Conservation (phyloP, 2,329 filamentous ascomycete species). For the Sporothrix brasiliensis region DNA sequence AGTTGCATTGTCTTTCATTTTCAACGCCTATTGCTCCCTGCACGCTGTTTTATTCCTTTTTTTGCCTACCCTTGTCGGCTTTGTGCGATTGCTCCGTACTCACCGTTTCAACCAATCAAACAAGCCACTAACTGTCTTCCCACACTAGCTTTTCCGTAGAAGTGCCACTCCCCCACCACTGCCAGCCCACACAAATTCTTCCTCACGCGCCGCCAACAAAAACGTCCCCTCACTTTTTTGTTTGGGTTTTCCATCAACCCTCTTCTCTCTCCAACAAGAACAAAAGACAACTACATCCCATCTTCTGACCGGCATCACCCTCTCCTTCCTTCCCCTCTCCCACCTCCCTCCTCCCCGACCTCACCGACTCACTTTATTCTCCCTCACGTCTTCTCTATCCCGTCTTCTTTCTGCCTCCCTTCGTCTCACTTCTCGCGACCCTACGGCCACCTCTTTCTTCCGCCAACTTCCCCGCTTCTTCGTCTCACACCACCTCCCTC, state of each 20-base stretch:
- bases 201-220: conserved; percentile 32
- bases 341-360: conserved; percentile 10
- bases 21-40: conserved; percentile 5
- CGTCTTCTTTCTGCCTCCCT: conserved; percentile 32
- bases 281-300: conserved; percentile 13
- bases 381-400: conserved; percentile 39
- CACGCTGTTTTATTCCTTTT: conserved; percentile 20
- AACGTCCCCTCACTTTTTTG: conserved; percentile 33
- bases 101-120: conserved; percentile 32
- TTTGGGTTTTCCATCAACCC: conserved; percentile 29
- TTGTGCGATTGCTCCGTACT: conserved; percentile 30
- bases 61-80: conserved; percentile 21
- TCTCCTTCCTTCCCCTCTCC: conserved; percentile 12
- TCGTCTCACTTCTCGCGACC: conserved; percentile 12
- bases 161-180: conserved; percentile 28
- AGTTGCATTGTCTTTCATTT: background rate
- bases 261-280: conserved; percentile 20
- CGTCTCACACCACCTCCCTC: conserved; percentile 22
- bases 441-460: background rate
- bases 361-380: conserved; percentile 33
- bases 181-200: conserved; percentile 33
- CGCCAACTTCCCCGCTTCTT: conserved; percentile 21
- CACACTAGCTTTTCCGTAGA: conserved; percentile 30
- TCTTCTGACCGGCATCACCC: conserved; percentile 16
- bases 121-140: conserved; percentile 29